Base-by-base conservation (phyloP, 495 filamentous ascomycete genomes). In the Penicillium lividum region DNA sequence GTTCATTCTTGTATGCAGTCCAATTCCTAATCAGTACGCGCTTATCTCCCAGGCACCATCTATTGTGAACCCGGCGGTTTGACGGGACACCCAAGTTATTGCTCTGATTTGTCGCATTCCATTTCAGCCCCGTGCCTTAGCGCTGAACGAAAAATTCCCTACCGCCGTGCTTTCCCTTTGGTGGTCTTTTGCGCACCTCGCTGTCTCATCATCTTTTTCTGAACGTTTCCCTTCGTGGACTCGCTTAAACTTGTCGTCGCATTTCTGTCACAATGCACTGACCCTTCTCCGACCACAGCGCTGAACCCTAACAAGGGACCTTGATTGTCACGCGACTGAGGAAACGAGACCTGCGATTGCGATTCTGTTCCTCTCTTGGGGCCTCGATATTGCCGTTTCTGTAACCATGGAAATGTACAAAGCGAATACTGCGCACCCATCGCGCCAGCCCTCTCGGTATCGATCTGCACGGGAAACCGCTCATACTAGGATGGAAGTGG, bases 361-460 rank as follows among this genome's bases (percentile, higher is more conserved):
- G 18, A 36, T 52, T 40, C 15, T 18, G 38, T 27, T 27, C n/a
- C 27, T 15, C 22, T 27, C 29, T 28, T 13, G n/a, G 51, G 13
- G 22, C 38, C 11, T 18, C 51, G 38, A 54, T 30, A 11, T 29
- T 16, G 15, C 25, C 34, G 7, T 54, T 31, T 5, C 38, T 13
- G 8, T 7, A 4, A 16, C 27, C 2, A 54, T 54, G 22, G 51
- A 34, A 18, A n/a, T 9, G 29, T 13, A 9, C 27, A 33, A 16
- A 6, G 38, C 51, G 6, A 9, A 7, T 7, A 7, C 5, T 13
- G 28, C 29, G 13, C 27, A n/a, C 16, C 53, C 31, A 7, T 9
- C 44, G 22, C 25, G 57, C 38, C 74, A 76, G 56, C 69, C 73
- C 51, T 76, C 74, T 3, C 73, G 74, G 10, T 77, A 77, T 64